Evolutionary conservation across 306 rosid species (phyloP).

Genomic region (Ormosia emarginata): DNA sequence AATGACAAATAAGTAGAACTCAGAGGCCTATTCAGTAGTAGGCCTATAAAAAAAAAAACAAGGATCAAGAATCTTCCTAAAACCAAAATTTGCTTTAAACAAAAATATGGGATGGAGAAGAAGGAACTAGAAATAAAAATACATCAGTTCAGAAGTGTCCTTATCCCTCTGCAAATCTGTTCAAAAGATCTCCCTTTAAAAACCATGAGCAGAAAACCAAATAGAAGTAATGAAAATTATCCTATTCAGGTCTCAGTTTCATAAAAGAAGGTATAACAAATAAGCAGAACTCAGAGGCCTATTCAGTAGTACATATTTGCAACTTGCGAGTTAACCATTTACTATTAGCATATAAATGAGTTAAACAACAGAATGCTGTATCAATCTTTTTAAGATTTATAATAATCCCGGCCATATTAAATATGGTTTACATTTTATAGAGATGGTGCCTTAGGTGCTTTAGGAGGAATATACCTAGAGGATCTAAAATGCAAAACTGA

Average conservation of each 20-base stretch:
- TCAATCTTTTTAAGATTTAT: not conserved
- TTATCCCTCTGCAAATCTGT: not conserved
- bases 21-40: not conserved
- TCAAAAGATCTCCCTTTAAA: not conserved
- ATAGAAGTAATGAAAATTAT: not conserved
- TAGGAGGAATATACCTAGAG: not conserved
- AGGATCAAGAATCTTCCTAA: too few species aligned
- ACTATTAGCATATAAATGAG: not conserved
- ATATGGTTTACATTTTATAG: not conserved
- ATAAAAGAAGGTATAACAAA: not conserved
- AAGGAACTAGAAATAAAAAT: slow-evolving; percentile 8
- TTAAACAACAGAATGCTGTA: not conserved
- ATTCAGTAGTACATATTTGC: not conserved
- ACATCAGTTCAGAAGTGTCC: not conserved
- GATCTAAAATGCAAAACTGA: not conserved
- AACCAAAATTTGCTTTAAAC: too few species aligned
- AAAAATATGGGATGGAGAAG: not conserved
- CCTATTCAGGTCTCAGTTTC: not conserved
- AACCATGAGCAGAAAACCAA: not conserved
- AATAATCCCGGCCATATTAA: not conserved
- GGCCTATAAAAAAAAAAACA: too few species aligned
- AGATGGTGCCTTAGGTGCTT: not conserved
- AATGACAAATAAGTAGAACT: not conserved
- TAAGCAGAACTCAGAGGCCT: not conserved
- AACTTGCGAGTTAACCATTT: not conserved